Base-by-base conservation (phyloP, 352 stramenopile species). In the Lagenidium giganteum region DNA sequence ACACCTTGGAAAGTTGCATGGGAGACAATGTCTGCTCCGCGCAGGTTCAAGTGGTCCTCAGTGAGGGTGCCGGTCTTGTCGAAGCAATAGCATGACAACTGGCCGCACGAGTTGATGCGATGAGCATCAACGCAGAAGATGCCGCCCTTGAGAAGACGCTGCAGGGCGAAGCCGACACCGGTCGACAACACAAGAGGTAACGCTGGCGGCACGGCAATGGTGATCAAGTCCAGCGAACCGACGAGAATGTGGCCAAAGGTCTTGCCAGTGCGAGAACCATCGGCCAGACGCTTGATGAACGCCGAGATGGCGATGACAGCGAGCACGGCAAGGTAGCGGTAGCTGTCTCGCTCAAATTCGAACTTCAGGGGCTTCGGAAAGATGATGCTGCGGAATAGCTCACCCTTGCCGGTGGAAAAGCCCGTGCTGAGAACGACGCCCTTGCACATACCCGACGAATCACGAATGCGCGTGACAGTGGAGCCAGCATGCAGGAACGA, bases 71-170 rank as follows among this genome's bases (percentile, higher is more conserved):
- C 69, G 4, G 72, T 85, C 59, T 85, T 85, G 42, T 85, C 72
- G 27, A 85, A 85, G 55, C 69, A 85, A 30, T 70, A 85, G 33
- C 58, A 78, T n/a, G 57, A 45, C n/a, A 85, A 27, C 28, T 85
- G 66, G 22, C 68, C 72, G 3, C 57, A 67, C 13, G 53, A 64
- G 40, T 76, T 85, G 34, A 85, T 68, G 12, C 70, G 57, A 35
- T 72, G 62, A 12, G 78, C 61, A 48, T 91, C 69, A 28, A 91
- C 81, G 48, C 78, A 91, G 40, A 76, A 78, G 21, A 91, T 67
- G 16, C 62, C 68, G 3, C 50, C 52, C 6, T 44, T 6, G 30
- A 70, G 47, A 8, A 91, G 64, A 1, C 75, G 65, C 13, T 55
- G 68, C 24, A 84, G 57, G 3, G 76, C 64, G 44, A 85, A 83